phyloP scores from a whole-genome alignment of 345 rosid species.

The Punica granatum region DNA sequence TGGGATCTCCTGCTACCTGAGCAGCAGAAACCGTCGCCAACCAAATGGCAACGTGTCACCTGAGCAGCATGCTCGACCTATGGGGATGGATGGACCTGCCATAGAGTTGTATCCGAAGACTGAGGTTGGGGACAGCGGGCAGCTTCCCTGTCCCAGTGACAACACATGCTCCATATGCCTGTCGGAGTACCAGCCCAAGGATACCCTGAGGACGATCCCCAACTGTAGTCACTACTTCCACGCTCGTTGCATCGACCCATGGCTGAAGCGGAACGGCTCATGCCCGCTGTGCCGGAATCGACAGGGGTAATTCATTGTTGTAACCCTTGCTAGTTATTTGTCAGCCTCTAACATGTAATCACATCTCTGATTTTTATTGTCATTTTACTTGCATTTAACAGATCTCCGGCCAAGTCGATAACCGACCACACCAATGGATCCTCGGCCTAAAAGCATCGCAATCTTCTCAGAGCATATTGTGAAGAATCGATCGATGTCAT shows the following conservation, averaged over 20 bases:
- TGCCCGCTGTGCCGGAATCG: constrained; percentile 59
- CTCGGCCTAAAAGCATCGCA: no score
- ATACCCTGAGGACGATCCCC: constrained; percentile 44
- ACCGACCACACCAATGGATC: no score
- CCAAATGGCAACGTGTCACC: not conserved
- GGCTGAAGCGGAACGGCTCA: constrained; percentile 46
- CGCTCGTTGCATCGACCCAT: constrained; percentile 47
- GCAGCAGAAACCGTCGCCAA: not conserved
- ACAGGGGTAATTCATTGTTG: constrained; percentile 16
- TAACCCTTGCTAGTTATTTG: not conserved
- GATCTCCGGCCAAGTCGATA: no score
- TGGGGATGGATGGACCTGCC: constrained; percentile 9
- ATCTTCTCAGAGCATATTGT: no score
- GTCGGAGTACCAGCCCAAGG: constrained; percentile 45
- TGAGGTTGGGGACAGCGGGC: constrained; percentile 36
- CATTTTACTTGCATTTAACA: no score
- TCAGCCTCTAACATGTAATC: not conserved
- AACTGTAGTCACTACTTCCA: constrained; percentile 60
- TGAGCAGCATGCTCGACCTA: not conserved
- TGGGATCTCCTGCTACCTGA: constrained; percentile 3
- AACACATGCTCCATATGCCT: constrained; percentile 46
- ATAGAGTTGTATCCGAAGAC: constrained; percentile 19
- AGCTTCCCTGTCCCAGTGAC: constrained; percentile 35
- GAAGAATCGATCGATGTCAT: no score
- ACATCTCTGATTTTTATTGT: no score